These are phyloP conservation scores for Colletotrichum agaves DNA, from an alignment of 2,329 filamentous ascomycete genomes.

Conservation along the genomic window DNA sequence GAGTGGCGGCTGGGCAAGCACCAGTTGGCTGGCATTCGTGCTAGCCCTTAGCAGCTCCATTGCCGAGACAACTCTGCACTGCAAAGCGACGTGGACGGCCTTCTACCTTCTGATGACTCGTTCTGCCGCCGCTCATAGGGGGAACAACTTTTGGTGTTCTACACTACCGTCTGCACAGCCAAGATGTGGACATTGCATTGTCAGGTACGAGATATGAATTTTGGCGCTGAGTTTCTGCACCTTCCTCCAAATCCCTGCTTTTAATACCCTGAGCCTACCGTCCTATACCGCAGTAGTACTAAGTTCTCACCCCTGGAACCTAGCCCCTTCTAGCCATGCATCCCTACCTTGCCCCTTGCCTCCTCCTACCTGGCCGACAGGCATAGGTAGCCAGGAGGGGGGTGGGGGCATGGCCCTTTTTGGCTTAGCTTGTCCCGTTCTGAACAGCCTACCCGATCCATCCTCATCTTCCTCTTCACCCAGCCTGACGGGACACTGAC, in stretches of 20 bases:
- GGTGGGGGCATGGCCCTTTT: conserved; percentile 24
- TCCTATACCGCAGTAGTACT: not conserved
- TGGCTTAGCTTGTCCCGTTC: conserved; percentile 29
- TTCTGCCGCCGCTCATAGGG: not conserved
- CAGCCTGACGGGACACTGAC: conserved; percentile 22
- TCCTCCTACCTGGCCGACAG: conserved; percentile 31
- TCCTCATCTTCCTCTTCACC: conserved; percentile 27
- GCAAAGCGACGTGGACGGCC: conserved; percentile 11
- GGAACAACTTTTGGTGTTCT: conserved; percentile 3
- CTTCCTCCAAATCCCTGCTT: not conserved
- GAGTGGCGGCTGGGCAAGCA: conserved; percentile 9
- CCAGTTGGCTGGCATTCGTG: not conserved
- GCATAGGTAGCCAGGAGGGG: conserved; percentile 18
- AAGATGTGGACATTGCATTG: conserved; percentile 11
- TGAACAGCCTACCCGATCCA: conserved; percentile 28
- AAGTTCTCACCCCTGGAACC: conserved; percentile 1
- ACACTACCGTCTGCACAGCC: conserved; percentile 8
- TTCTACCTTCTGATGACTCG: no score
- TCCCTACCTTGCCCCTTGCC: conserved; percentile 32
- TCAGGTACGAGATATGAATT: conserved; percentile 9
- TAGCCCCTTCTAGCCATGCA: conserved; percentile 30
- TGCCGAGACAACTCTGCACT: conserved; percentile 15
- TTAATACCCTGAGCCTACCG: not conserved
- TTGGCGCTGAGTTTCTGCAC: not conserved
- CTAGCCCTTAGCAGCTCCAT: conserved; percentile 1